Conservation (phyloP, 1,284 basidiomycete species). For the Cerrena zonata region DNA sequence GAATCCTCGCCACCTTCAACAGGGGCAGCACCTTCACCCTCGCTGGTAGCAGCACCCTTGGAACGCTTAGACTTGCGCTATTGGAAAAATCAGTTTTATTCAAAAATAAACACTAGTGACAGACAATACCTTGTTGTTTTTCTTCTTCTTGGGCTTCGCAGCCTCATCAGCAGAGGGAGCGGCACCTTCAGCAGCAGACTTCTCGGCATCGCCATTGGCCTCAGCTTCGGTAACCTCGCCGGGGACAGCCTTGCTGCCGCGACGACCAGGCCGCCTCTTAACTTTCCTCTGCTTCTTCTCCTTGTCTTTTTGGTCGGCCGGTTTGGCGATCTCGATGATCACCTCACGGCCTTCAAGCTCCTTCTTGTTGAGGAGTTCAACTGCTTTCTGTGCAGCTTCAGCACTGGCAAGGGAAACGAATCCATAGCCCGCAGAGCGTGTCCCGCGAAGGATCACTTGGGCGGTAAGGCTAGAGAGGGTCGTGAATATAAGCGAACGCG, state of each 20-base stretch:
- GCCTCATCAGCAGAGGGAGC: slow-evolving; percentile 47
- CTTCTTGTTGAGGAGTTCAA: slow-evolving; percentile 79
- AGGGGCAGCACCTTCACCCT: slow-evolving; percentile 25
- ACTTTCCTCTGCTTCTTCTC: slow-evolving; percentile 70
- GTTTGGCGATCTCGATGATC: slow-evolving; percentile 86
- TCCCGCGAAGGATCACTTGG: slow-evolving; percentile 76
- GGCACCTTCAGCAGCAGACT: slow-evolving; percentile 41
- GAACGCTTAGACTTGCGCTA: slow-evolving; percentile 52
- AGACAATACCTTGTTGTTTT: slow-evolving; percentile 46
- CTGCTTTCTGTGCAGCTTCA: slow-evolving; percentile 81
- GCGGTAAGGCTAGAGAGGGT: slow-evolving; percentile 32
- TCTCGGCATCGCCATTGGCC: slow-evolving; percentile 67
- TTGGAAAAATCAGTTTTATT: slow-evolving; percentile 13
- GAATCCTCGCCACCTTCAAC: slow-evolving; percentile 31
- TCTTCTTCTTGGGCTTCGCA: slow-evolving; percentile 76
- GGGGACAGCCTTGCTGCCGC: slow-evolving; percentile 75
- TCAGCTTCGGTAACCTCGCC: slow-evolving; percentile 82
- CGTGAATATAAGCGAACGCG: slow-evolving; percentile 11
- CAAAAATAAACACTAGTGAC: slow-evolving; percentile 11
- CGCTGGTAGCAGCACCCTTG: slow-evolving; percentile 32
- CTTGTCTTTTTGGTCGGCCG: slow-evolving; percentile 78
- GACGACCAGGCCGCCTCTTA: slow-evolving; percentile 74
- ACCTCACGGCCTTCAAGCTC: slow-evolving; percentile 84
- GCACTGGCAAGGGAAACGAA: slow-evolving; percentile 79
- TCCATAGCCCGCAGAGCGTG: slow-evolving; percentile 83